A percentile compares a stretch with the other conserved stretches of the same genome.
phyloP scores from a whole-genome alignment of 106 monocot genomes.

The Xerophyta viscosa region DNA sequence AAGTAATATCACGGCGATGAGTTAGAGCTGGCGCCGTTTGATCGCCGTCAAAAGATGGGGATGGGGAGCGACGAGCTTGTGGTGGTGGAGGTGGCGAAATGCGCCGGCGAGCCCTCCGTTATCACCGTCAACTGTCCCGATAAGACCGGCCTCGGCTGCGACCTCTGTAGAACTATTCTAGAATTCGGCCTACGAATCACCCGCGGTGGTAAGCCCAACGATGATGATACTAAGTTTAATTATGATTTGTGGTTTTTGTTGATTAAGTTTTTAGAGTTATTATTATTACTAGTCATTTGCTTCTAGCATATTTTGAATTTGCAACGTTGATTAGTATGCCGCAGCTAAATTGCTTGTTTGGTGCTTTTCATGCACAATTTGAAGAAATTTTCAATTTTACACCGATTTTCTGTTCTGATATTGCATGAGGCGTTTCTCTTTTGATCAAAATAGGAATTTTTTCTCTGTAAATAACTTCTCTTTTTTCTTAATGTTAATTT shows the following conservation, averaged over 20 bases:
- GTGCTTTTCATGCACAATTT: no score
- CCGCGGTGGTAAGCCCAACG: slow-evolving; percentile 66
- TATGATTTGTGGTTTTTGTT: not conserved
- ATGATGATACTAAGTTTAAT: no score
- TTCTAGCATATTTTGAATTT: no score
- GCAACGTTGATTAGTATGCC: no score
- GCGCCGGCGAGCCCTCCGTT: slow-evolving; percentile 46
- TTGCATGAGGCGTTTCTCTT: no score
- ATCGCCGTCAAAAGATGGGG: slow-evolving; percentile 28
- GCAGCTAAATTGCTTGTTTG: no score
- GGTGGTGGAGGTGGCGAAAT: slow-evolving; percentile 49
- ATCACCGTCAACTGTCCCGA: slow-evolving; percentile 90
- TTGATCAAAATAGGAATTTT: no score
- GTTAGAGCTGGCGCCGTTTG: not conserved
- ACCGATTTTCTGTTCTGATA: no score
- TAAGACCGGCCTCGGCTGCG: slow-evolving; percentile 77
- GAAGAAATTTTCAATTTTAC: no score
- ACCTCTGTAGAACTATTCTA: slow-evolving; percentile 71
- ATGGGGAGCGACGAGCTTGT: slow-evolving; percentile 54
- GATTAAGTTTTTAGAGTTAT: not conserved
- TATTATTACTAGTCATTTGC: not conserved
- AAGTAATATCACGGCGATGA: no score
- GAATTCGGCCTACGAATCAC: slow-evolving; percentile 86
- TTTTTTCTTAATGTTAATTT: no score
- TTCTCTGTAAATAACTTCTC: no score